Conservation (phyloP, 2,329 filamentous ascomycete species). For the Neonectria coccinea region DNA sequence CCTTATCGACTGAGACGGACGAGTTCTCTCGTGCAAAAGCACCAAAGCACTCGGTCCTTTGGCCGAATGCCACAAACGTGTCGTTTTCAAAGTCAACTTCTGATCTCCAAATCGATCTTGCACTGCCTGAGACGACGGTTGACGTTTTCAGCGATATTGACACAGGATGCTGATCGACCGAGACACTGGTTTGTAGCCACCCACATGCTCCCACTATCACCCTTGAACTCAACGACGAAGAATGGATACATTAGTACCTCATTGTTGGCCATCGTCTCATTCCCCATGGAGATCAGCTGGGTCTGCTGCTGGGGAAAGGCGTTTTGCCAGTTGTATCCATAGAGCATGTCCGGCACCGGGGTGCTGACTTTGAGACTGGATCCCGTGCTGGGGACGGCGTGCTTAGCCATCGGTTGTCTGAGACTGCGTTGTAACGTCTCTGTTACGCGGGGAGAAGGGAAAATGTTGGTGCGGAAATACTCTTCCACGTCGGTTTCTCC, state of each 20-base stretch:
- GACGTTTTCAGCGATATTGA: constrained; percentile 49
- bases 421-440: background rate
- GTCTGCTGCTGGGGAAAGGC: constrained; percentile 15
- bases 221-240: constrained; percentile 36
- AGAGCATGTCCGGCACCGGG: constrained; percentile 26
- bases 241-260: constrained; percentile 26
- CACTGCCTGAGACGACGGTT: constrained; percentile 41
- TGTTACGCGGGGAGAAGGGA: too few relatives aligned
- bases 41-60: too few relatives aligned
- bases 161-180: constrained; percentile 48
- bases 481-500: too few relatives aligned
- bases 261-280: constrained; percentile 3
- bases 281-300: constrained; percentile 11
- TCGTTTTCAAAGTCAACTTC: too few relatives aligned
- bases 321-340: constrained; percentile 9
- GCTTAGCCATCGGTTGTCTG: constrained; percentile 5
- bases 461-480: too few relatives aligned
- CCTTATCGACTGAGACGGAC: too few relatives aligned
- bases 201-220: constrained; percentile 49
- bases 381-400: constrained; percentile 17
- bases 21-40: too few relatives aligned
- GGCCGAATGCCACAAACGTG: too few relatives aligned
- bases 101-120: too few relatives aligned
- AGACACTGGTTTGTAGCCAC: constrained; percentile 54
- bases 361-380: constrained; percentile 24